Percentiles rank a stretch among this genome's conserved stretches.
phyloP scores from a whole-genome alignment of 768 basidiomycete genomes.

The Ramaria sp. region DNA sequence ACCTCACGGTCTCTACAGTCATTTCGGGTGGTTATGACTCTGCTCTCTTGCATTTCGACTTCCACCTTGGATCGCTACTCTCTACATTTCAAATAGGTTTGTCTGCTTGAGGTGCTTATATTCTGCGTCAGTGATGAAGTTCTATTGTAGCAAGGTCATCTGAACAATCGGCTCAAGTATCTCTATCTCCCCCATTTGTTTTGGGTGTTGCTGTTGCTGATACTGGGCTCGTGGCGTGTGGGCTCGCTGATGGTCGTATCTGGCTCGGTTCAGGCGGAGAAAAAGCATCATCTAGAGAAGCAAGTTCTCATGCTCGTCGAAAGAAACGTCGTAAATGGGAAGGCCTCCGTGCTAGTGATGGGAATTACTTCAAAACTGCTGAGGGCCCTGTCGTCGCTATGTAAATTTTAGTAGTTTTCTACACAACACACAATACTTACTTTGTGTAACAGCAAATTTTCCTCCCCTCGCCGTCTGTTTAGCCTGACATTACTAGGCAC shows the following conservation, averaged over 20 bases:
- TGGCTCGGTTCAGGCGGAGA: constrained; percentile 63
- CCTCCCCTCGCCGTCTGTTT: constrained; percentile 32
- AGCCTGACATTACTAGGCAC: constrained; percentile 54
- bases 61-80: constrained; percentile 39
- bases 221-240: constrained; percentile 51
- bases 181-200: constrained; percentile 67
- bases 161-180: constrained; percentile 34
- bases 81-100: constrained; percentile 52
- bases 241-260: constrained; percentile 67
- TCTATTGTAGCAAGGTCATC: constrained; percentile 24
- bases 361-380: constrained; percentile 39
- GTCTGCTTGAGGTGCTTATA: constrained; percentile 13
- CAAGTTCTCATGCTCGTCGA: constrained; percentile 17
- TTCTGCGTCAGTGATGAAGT: constrained; percentile 1
- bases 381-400: constrained; percentile 66
- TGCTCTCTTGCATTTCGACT: constrained; percentile 56
- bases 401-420: constrained; percentile 29
- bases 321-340: constrained; percentile 65
- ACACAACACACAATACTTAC: constrained; percentile 1
- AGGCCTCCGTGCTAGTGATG: constrained; percentile 43
- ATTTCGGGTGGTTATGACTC: constrained; percentile 74
- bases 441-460: constrained; percentile 33
- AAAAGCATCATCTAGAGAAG: constrained; percentile 23
- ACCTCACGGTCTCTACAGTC: constrained; percentile 18
- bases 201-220: constrained; percentile 48